These are phyloP conservation scores for Trichoderma koningiopsis DNA, from an alignment of 2,329 filamentous ascomycete species.

Conservation along the genomic window DNA sequence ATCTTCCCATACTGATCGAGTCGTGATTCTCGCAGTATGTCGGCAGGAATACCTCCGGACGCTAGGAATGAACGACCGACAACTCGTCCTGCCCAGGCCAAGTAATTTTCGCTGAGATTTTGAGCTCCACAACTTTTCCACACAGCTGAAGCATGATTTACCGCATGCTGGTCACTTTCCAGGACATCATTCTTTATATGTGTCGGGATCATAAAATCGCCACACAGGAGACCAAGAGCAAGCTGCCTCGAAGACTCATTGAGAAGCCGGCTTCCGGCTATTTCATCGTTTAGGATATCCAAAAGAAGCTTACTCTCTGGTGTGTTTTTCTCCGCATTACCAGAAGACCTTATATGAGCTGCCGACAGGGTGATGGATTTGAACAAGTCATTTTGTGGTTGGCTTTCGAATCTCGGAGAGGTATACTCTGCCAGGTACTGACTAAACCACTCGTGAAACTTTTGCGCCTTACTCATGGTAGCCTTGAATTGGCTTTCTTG, in stretches of 20 bases:
- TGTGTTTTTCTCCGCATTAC: constrained; percentile 68
- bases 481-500: constrained; percentile 80
- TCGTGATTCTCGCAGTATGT: constrained; percentile 62
- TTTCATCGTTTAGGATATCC: constrained; percentile 76
- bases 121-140: constrained; percentile 75
- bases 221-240: constrained; percentile 72
- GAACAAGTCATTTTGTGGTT: constrained; percentile 59
- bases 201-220: constrained; percentile 65
- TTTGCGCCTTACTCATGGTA: constrained; percentile 73
- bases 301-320: constrained; percentile 79
- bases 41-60: constrained; percentile 66
- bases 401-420: constrained; percentile 53
- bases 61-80: constrained; percentile 82
- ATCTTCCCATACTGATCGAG: constrained; percentile 53
- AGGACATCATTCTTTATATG: constrained; percentile 63
- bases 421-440: constrained; percentile 66
- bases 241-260: constrained; percentile 69
- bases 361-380: constrained; percentile 69
- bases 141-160: constrained; percentile 64
- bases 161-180: constrained; percentile 65
- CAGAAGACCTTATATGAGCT: constrained; percentile 65
- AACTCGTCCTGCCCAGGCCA: constrained; percentile 82
- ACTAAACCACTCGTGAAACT: constrained; percentile 78
- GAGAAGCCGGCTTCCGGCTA: constrained; percentile 63
- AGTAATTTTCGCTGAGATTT: constrained; percentile 66